These are phyloP conservation scores for Phytophthora macrochlamydospora DNA, from an alignment of 352 stramenopile species.

Conservation along the genomic window DNA sequence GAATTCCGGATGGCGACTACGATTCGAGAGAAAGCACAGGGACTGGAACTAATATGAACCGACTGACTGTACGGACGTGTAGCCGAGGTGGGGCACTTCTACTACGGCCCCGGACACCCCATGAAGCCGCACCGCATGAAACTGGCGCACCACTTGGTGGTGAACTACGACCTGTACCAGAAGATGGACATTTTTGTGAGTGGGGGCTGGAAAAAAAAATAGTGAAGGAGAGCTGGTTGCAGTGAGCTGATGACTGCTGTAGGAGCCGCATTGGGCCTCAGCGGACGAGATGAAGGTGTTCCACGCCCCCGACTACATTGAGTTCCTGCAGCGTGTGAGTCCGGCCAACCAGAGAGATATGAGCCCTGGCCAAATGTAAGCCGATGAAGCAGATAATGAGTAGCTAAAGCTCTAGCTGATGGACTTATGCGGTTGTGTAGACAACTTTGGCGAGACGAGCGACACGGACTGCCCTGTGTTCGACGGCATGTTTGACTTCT, in stretches of 20 bases:
- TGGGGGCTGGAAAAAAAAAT: background rate
- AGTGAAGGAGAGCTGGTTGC: background rate
- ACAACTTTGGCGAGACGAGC: slow-evolving; percentile 94
- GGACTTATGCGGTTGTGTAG: slow-evolving; percentile 37
- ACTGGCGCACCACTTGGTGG: slow-evolving; percentile 97
- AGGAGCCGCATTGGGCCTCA: slow-evolving; percentile 81
- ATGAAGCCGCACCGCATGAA: slow-evolving; percentile 98
- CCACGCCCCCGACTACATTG: slow-evolving; percentile 97
- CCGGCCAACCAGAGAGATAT: slow-evolving; percentile 93
- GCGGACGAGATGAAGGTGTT: slow-evolving; percentile 96
- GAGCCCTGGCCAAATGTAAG: slow-evolving; percentile 71
- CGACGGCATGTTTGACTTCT: slow-evolving; percentile 99
- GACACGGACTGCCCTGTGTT: slow-evolving; percentile 98
- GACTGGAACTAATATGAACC: background rate
- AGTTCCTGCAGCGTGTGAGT: slow-evolving; percentile 96
- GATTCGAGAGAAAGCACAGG: background rate
- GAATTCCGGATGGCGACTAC: background rate
- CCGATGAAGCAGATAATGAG: background rate
- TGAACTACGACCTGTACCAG: slow-evolving; percentile 97
- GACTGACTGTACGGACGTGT: background rate
- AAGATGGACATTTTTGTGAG: slow-evolving; percentile 98
- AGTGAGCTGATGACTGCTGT: background rate
- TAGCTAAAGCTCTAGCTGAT: background rate
- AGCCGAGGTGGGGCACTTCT: slow-evolving; percentile 96
- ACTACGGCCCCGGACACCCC: slow-evolving; percentile 95